Evolutionary conservation across 139 green algal genomes (phyloP), one percentile per base, ranked within the genome.

Genomic region (Picochlorum sp.): DNA sequence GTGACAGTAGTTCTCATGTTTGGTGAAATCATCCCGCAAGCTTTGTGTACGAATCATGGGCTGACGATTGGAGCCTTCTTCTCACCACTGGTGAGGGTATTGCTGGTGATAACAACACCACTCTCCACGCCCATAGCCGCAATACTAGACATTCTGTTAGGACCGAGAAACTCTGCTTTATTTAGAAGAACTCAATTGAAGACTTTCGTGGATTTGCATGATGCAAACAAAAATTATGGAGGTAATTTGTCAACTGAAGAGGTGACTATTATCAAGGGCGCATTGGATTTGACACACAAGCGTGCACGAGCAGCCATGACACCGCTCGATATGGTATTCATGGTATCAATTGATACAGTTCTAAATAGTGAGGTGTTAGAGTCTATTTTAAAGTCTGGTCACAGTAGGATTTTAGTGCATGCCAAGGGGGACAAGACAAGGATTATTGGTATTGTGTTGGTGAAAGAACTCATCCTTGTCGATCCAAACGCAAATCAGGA

Each of bases 241-340:
- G 88, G 89, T 4, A 58, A 87, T 47, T 74, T 88, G 15, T 15
- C 59, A 34, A 49, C 58, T 10, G 82, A 85, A 28, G 85, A 92
- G 67, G 66, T 86, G 18, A 62, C 34, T 47, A 72, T 90, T 57
- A 79, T 92, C 57, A 77, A 73, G 37, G 89, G 90, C 0, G 92
- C 86, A 9, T 71, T 98, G 31, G 90, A 98, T 74, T 74, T 96
- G 38, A 90, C 85, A 0, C 65, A 79, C 67, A 96, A 96, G 78
- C 86, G 71, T 0, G 90, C 89, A 0, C 23, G 45, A n/a, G n/a
- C n/a, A n/a, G 66, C 60, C 28, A 95, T 96, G 85, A 98, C 92
- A 0, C 83, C 83, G 6, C 50, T 96, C 31, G 85, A 92, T 66
- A 94, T 94, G 83, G 86, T 89, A 31, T 95, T 94, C 72, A 90